phyloP scores from a whole-genome alignment of 768 basidiomycete species.

The Paxillus rubicundulus region DNA sequence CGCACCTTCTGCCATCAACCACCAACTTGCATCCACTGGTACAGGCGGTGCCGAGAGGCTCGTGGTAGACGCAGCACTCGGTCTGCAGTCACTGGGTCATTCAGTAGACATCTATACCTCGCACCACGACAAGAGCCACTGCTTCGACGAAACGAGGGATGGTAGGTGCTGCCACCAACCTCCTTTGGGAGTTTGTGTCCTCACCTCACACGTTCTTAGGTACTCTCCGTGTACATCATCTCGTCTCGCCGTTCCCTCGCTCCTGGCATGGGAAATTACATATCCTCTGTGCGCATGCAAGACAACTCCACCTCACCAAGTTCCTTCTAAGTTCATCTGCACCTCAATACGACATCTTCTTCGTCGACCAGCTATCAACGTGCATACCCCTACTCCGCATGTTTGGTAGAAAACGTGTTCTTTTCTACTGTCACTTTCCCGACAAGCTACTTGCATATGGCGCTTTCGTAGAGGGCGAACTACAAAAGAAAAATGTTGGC shows the following conservation, averaged over 20 bases:
- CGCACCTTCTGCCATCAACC: neutral
- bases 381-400: conserved; percentile 80
- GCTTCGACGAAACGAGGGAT: conserved; percentile 91
- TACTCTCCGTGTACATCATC: conserved; percentile 70
- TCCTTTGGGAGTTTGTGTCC: too few relatives aligned
- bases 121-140: conserved; percentile 81
- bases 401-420: conserved; percentile 70
- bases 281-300: conserved; percentile 83
- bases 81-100: conserved; percentile 82
- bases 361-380: conserved; percentile 94
- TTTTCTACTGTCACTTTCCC: conserved; percentile 98
- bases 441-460: conserved; percentile 87
- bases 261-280: conserved; percentile 79
- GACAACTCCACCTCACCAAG: conserved; percentile 79
- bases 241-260: conserved; percentile 76
- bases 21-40: neutral
- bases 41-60: conserved; percentile 93
- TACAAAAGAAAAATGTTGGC: conserved; percentile 39
- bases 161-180: conserved; percentile 63
- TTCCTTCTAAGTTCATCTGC: conserved; percentile 54
- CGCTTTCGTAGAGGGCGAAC: conserved; percentile 52
- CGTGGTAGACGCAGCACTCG: conserved; percentile 91
- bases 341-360: conserved; percentile 71
- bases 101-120: conserved; percentile 89
- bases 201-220: conserved; percentile 44